Percentiles rank a stretch among this genome's conserved stretches.
Conservation (phyloP, 495 filamentous ascomycete genomes). For the Penicillium longicatenatum region DNA sequence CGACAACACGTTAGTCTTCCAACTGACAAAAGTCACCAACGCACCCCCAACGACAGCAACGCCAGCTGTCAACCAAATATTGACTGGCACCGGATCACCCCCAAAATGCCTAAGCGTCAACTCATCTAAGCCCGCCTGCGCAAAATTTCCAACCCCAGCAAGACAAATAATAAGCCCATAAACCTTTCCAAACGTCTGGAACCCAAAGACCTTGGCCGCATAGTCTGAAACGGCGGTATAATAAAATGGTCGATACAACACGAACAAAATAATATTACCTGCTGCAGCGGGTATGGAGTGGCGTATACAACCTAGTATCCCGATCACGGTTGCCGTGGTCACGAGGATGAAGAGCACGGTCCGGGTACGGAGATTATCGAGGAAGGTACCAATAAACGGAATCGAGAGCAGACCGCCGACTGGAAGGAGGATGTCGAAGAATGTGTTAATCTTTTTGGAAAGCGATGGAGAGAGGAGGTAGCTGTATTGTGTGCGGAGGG, state of each 20-base stretch:
- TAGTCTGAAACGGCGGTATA: constrained; percentile 71
- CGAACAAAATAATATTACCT: constrained; percentile 78
- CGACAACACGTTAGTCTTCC: constrained; percentile 21
- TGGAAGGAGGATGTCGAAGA: constrained; percentile 89
- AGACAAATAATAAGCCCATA: constrained; percentile 94
- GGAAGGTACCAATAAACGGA: constrained; percentile 82
- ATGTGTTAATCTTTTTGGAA: constrained; percentile 72
- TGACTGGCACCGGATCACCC: constrained; percentile 77
- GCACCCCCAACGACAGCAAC: constrained; percentile 60
- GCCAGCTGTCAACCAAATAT: constrained; percentile 62
- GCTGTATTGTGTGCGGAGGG: constrained; percentile 82
- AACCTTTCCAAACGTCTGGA: constrained; percentile 91
- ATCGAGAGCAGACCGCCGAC: constrained; percentile 81
- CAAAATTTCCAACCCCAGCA: constrained; percentile 84
- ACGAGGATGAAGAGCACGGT: constrained; percentile 78
- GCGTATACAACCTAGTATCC: constrained; percentile 75
- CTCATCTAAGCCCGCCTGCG: constrained; percentile 79
- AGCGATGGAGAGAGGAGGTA: constrained; percentile 63
- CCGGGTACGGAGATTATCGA: constrained; percentile 76
- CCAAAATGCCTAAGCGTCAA: constrained; percentile 72
- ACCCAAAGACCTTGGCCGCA: constrained; percentile 93
- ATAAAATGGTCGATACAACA: constrained; percentile 55
- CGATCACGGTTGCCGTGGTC: constrained; percentile 70
- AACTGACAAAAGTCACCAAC: constrained; percentile 62
- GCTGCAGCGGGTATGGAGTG: constrained; percentile 69